Evolutionary conservation across 805 yeast species (phyloP).

Genomic region (Candida ponderosae): DNA sequence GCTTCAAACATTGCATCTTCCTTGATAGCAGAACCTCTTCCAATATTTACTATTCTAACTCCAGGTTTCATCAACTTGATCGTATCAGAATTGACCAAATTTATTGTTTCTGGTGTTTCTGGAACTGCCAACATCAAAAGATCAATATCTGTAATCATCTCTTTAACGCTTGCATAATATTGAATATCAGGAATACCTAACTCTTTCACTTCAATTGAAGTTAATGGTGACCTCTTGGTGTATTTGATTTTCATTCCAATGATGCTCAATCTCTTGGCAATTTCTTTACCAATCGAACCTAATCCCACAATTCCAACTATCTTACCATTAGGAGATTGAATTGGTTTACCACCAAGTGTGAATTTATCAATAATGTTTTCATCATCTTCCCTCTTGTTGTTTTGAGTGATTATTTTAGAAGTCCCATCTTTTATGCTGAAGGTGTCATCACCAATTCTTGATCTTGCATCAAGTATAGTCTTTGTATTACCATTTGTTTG

Average conservation of each 20-base stretch:
- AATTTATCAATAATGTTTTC: slow-evolving; percentile 32
- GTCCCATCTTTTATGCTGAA: no score
- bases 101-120: slow-evolving; percentile 46
- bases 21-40: slow-evolving; percentile 64
- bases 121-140: slow-evolving; percentile 64
- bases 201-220: slow-evolving; percentile 23
- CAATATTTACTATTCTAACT: slow-evolving; percentile 62
- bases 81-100: slow-evolving; percentile 42
- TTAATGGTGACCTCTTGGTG: slow-evolving; percentile 43
- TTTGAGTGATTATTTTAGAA: slow-evolving; percentile 26
- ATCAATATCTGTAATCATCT: slow-evolving; percentile 35
- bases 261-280: slow-evolving; percentile 47
- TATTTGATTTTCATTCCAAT: slow-evolving; percentile 63
- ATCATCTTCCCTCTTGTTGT: slow-evolving; percentile 21
- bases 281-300: slow-evolving; percentile 64
- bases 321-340: slow-evolving; percentile 49
- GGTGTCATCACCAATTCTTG: slow-evolving; percentile 24
- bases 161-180: slow-evolving; percentile 39
- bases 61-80: slow-evolving; percentile 43
- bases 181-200: slow-evolving; percentile 36
- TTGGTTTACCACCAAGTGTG: slow-evolving; percentile 34
- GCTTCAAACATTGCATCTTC: slow-evolving; percentile 60
- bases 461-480: slow-evolving; percentile 40
- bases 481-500: slow-evolving; percentile 22
- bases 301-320: slow-evolving; percentile 62